A percentile compares a stretch with the other conserved stretches of the same genome.
Conservation (phyloP, 148 eudicot genomes). For the Selenicereus undatus region DNA sequence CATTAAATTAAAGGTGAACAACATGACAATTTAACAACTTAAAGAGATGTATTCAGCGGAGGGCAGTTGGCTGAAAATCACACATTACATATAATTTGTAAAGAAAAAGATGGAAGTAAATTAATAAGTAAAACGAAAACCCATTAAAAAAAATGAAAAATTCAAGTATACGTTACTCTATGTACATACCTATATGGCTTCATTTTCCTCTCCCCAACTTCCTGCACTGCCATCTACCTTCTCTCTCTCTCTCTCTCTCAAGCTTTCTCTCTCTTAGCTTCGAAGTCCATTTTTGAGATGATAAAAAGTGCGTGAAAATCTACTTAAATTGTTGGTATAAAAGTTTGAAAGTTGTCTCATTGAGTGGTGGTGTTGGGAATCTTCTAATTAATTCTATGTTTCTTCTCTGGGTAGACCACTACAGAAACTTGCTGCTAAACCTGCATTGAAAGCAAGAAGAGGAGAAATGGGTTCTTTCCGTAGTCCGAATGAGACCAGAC, state of each 20-base stretch:
- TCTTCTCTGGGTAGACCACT: no score
- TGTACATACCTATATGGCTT: slow-evolving; percentile 15
- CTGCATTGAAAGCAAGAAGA: neutral
- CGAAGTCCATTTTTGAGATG: neutral
- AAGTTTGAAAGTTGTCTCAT: no score
- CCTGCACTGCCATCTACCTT: slow-evolving; percentile 1
- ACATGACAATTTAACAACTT: slow-evolving; percentile 1
- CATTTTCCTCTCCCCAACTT: slow-evolving; percentile 6
- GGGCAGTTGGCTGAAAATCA: neutral
- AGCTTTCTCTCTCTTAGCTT: neutral
- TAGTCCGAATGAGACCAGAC: slow-evolving; percentile 38
- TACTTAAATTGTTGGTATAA: no score
- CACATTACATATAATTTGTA: neutral
- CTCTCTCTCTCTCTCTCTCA: slow-evolving; percentile 3
- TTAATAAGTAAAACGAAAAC: no score
- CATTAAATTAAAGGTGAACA: neutral
- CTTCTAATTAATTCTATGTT: neutral
- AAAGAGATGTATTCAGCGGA: neutral
- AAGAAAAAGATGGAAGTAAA: neutral
- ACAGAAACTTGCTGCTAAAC: neutral
- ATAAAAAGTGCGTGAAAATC: neutral
- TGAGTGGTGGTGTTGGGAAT: neutral
- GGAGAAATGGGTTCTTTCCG: slow-evolving; percentile 32
- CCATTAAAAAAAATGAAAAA: slow-evolving; percentile 10
- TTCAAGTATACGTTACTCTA: slow-evolving; percentile 44